Evolutionary conservation across 139 green algal genomes (phyloP).

Genomic region (Ulvella scutata): DNA sequence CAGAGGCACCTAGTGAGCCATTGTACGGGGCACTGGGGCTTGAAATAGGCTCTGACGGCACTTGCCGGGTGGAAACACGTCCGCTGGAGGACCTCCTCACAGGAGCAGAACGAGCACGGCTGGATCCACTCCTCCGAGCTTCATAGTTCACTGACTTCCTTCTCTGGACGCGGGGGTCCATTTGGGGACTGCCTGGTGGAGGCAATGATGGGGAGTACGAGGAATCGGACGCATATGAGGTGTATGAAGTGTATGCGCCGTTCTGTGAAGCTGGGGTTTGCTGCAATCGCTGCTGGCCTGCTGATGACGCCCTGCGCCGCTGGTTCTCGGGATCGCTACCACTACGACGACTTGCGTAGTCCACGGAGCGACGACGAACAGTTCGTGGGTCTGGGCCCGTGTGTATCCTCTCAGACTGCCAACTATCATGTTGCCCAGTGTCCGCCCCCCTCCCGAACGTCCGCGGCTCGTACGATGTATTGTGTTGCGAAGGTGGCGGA

Average conservation of each 20-base stretch:
- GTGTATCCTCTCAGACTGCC: no score
- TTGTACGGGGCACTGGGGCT: no score
- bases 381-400: background rate
- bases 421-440: no score
- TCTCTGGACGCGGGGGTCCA: background rate
- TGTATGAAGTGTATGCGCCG: background rate
- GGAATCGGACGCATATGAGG: no score
- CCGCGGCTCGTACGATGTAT: no score
- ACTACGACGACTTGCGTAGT: background rate
- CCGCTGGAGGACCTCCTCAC: no score
- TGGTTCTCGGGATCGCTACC: background rate
- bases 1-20: no score
- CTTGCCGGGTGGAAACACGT: no score
- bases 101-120: background rate
- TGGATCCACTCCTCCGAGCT: background rate
- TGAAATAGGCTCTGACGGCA: no score
- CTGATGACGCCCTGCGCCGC: background rate
- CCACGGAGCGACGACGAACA: background rate
- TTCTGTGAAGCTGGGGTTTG: background rate
- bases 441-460: no score
- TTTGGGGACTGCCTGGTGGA: background rate
- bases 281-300: background rate
- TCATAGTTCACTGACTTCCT: background rate
- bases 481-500: no score
- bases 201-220: background rate